Evolutionary conservation across 1,284 basidiomycete genomes (phyloP), one percentile per base, ranked within the genome.

Genomic region (Trichosporon faecale): DNA sequence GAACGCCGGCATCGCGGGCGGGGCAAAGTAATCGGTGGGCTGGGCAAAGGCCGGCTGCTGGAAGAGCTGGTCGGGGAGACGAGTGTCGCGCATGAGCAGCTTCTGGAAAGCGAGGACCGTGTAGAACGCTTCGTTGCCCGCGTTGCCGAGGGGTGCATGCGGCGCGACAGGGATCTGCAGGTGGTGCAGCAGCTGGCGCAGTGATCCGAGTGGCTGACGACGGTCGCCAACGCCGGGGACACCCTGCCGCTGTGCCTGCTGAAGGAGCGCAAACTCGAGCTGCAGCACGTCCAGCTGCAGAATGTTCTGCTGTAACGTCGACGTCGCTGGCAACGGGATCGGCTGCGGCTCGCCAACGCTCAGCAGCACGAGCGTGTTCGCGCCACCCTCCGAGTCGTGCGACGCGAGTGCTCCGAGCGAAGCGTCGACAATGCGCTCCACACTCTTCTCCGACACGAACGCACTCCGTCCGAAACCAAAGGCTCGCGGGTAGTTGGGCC

Each of bases 281-380:
- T 78, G 76, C 18, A 81, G 72, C 0, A 89, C 87, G 77, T 94
- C 92, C 69, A 94, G 82, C 37, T 89, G 81, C 65, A 93, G 86
- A 64, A 91, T 83, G 79, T 94, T 94, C 75, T 87, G 86, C 0
- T 92, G 91, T 25, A 94, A 80, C 77, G 89, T 74, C 16, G 80
- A 77, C 25, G 76, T 71, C 11, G 70, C 55, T 4, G 76, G 77
- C 33, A 78, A 63, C 14, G 74, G 76, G 61, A 75, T 76, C n/a
- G 78, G 76, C 31, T 73, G 29, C 16, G 70, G 75, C n/a, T 79
- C 76, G 31, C 91, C 90, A 73, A 92, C 88, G 1, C 86, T 88
- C n/a, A 94, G 86, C 3, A 94, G 85, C 27, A 94, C 88, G 52
- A 94, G 88, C 7, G 85, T 86, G 79, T 94, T 94, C 37, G 90